phyloP scores from a whole-genome alignment of 768 basidiomycete species.

The Serpula lacrymans region DNA sequence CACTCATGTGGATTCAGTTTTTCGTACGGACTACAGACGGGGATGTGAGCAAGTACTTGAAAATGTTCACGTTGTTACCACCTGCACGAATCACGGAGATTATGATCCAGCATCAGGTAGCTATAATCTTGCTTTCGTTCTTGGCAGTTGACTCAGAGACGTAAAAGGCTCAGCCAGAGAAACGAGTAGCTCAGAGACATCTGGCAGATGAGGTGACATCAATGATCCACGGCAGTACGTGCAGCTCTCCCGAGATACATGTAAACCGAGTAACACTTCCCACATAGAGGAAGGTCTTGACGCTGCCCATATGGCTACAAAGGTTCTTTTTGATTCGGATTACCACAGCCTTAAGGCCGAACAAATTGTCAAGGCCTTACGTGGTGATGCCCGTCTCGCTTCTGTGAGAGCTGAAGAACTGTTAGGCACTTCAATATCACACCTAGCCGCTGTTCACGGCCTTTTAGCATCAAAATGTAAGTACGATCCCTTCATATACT shows the following conservation, averaged over 20 bases:
- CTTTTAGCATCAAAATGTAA: constrained; percentile 64
- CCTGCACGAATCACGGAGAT: constrained; percentile 52
- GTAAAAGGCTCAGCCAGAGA: constrained; percentile 28
- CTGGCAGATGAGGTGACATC: constrained; percentile 59
- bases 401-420: constrained; percentile 50
- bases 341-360: constrained; percentile 44
- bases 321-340: constrained; percentile 41
- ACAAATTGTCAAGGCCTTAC: constrained; percentile 59
- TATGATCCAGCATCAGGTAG: constrained; percentile 58
- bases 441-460: constrained; percentile 56
- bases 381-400: constrained; percentile 62
- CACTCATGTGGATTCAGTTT: constrained; percentile 52
- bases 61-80: constrained; percentile 77
- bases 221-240: constrained; percentile 56
- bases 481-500: constrained; percentile 17
- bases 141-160: background rate
- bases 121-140: constrained; percentile 1
- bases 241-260: too few species aligned
- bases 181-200: constrained; percentile 44
- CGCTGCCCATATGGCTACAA: constrained; percentile 42
- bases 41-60: constrained; percentile 77
- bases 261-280: too few species aligned
- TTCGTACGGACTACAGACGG: constrained; percentile 80
- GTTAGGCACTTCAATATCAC: constrained; percentile 49
- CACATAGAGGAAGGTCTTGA: constrained; percentile 37